Percentiles rank a stretch among this genome's conserved stretches.
These are phyloP conservation scores for Tetracladium setigerum DNA, from an alignment of 495 filamentous ascomycete genomes.

Conservation along the genomic window DNA sequence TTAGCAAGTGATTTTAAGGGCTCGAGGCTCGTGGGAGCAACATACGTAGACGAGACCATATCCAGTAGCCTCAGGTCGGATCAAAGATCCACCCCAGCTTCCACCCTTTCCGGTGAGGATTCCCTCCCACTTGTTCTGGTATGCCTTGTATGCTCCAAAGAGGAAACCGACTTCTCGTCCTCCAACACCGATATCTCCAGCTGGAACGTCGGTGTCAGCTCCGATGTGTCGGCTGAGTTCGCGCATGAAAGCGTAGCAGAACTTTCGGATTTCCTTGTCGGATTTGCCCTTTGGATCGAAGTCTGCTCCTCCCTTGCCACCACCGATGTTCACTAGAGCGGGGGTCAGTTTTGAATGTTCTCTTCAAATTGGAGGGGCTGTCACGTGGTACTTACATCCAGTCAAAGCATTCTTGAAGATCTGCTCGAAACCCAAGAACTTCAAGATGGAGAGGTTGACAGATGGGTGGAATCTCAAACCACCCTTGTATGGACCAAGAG, in stretches of 20 bases:
- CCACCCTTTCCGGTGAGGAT: slow-evolving; percentile 93
- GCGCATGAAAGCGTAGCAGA: slow-evolving; percentile 95
- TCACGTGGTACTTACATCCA: slow-evolving; percentile 57
- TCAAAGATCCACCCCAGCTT: slow-evolving; percentile 87
- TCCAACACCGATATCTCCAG: slow-evolving; percentile 90
- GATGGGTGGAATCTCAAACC: slow-evolving; percentile 92
- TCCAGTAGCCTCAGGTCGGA: slow-evolving; percentile 94
- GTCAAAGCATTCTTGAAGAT: slow-evolving; percentile 99
- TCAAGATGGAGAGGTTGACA: slow-evolving; percentile 95
- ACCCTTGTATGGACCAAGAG: slow-evolving; percentile 96
- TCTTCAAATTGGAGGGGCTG: background rate
- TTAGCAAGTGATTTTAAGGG: slow-evolving; percentile 4
- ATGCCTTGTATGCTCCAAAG: slow-evolving; percentile 90
- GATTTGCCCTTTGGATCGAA: slow-evolving; percentile 99
- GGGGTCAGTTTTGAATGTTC: slow-evolving; percentile 2
- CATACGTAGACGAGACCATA: slow-evolving; percentile 83
- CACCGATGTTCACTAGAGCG: slow-evolving; percentile 76
- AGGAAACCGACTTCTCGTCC: slow-evolving; percentile 88
- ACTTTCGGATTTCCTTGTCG: slow-evolving; percentile 94
- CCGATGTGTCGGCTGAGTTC: slow-evolving; percentile 94
- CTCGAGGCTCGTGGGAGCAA: slow-evolving; percentile 15
- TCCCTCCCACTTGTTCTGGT: slow-evolving; percentile 87
- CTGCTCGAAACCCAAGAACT: slow-evolving; percentile 99
- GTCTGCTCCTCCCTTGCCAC: slow-evolving; percentile 97
- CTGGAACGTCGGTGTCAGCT: slow-evolving; percentile 90